These are phyloP conservation scores for Neonothopanus nambi DNA, from an alignment of 1,284 basidiomycete species.

Conservation along the genomic window DNA sequence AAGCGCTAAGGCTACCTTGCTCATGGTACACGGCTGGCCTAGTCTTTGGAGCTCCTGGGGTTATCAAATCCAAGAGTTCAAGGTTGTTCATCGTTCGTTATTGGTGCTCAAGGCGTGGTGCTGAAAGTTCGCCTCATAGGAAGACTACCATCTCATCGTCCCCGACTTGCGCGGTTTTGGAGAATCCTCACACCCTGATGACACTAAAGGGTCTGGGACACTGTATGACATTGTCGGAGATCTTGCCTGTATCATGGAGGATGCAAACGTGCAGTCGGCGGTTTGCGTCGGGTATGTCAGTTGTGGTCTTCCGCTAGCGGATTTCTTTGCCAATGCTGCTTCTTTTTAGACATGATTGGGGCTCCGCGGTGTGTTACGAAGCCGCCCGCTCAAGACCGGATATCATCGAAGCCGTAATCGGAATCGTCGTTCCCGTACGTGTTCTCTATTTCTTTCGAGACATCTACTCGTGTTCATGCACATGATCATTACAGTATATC, in stretches of 20 bases:
- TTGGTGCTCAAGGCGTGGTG: neutral
- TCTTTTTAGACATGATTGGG: conserved; percentile 67
- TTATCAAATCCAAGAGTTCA: conserved; percentile 63
- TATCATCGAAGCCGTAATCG: conserved; percentile 60
- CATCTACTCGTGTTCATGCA: conserved; percentile 11
- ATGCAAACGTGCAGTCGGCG: conserved; percentile 47
- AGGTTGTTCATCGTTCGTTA: conserved; percentile 34
- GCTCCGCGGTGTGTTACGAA: conserved; percentile 64
- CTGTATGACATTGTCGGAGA: conserved; percentile 62
- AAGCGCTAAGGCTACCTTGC: conserved; percentile 44
- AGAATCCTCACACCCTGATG: conserved; percentile 61
- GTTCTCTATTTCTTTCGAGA: neutral
- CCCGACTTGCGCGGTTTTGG: conserved; percentile 70
- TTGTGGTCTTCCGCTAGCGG: neutral
- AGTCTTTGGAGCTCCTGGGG: conserved; percentile 73
- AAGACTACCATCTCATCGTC: conserved; percentile 58
- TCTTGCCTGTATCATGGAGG: conserved; percentile 56
- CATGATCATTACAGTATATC: conserved; percentile 45
- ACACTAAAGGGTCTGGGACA: conserved; percentile 56
- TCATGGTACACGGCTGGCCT: conserved; percentile 78
- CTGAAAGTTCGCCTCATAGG: conserved; percentile 29
- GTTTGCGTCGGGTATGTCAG: conserved; percentile 60
- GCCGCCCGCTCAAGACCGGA: conserved; percentile 65
- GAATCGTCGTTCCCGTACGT: conserved; percentile 57
- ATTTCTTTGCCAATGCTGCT: neutral